Conservation (phyloP, 805 yeast genomes). For the Kazachstania kunashirensis region DNA sequence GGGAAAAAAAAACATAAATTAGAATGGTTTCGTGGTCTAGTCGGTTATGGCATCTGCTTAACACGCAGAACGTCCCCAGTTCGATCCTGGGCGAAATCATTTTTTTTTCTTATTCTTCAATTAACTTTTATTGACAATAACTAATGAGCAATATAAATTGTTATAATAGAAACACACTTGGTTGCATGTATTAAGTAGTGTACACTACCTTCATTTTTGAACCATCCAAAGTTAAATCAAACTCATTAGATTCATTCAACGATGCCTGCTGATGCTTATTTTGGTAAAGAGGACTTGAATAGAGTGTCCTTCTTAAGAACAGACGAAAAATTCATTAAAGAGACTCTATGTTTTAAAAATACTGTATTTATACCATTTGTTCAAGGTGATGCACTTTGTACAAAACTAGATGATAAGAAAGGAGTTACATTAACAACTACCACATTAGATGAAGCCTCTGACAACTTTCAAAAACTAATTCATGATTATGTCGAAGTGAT, state of each 20-base stretch:
- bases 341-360: slow-evolving; percentile 34
- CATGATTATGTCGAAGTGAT: neutral
- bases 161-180: too few relatives aligned
- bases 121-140: too few relatives aligned
- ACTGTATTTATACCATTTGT: slow-evolving; percentile 35
- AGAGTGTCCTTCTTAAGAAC: slow-evolving; percentile 49
- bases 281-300: slow-evolving; percentile 43
- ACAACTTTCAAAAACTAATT: slow-evolving; percentile 2
- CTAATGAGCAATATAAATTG: too few relatives aligned
- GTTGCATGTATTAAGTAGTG: too few relatives aligned
- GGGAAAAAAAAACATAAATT: too few relatives aligned
- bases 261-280: slow-evolving; percentile 16
- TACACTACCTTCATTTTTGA: too few relatives aligned
- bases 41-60: slow-evolving; percentile 99
- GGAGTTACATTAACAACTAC: neutral
- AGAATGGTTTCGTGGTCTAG: slow-evolving; percentile 91
- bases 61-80: slow-evolving; percentile 99
- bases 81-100: slow-evolving; percentile 99
- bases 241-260: too few relatives aligned
- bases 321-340: slow-evolving; percentile 38
- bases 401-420: too few relatives aligned
- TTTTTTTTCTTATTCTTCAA: too few relatives aligned
- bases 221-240: too few relatives aligned
- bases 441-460: neutral
- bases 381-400: slow-evolving; percentile 23